Evolutionary conservation across 2,329 filamentous ascomycete genomes (phyloP).

Genomic region (Aspergillus thermomutatus): DNA sequence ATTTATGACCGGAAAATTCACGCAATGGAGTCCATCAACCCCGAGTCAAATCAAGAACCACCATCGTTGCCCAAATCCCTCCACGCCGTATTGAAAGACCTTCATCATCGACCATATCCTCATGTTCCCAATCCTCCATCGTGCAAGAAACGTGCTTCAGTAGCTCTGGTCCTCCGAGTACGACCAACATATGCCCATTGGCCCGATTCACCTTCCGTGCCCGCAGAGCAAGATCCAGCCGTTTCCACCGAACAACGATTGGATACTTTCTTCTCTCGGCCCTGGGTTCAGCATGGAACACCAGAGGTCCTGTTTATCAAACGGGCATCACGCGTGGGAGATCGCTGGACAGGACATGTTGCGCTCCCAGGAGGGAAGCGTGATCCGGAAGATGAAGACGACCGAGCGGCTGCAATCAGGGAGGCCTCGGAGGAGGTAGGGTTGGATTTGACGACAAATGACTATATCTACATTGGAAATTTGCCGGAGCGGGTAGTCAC

Average conservation of each 20-base stretch:
- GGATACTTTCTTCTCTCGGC: constrained; percentile 59
- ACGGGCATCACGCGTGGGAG: constrained; percentile 60
- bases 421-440: constrained; percentile 67
- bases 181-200: constrained; percentile 56
- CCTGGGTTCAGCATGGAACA: constrained; percentile 64
- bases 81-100: constrained; percentile 29
- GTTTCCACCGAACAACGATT: constrained; percentile 41
- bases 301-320: constrained; percentile 72
- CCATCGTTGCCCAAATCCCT: constrained; percentile 24
- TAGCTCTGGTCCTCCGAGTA: constrained; percentile 62
- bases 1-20: neutral
- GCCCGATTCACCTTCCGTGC: constrained; percentile 35
- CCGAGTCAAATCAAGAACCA: constrained; percentile 4
- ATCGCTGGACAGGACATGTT: constrained; percentile 68
- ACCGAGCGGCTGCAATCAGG: constrained; percentile 59
- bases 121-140: constrained; percentile 45
- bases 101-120: constrained; percentile 39
- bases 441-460: constrained; percentile 51
- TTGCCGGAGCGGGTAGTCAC: constrained; percentile 64
- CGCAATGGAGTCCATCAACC: neutral
- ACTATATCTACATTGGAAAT: constrained; percentile 55
- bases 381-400: constrained; percentile 62
- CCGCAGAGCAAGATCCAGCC: constrained; percentile 17
- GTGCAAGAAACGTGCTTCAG: constrained; percentile 60
- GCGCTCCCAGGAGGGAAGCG: constrained; percentile 66